Conservation (phyloP, 768 basidiomycete genomes). For the Pleurotus platypus region DNA sequence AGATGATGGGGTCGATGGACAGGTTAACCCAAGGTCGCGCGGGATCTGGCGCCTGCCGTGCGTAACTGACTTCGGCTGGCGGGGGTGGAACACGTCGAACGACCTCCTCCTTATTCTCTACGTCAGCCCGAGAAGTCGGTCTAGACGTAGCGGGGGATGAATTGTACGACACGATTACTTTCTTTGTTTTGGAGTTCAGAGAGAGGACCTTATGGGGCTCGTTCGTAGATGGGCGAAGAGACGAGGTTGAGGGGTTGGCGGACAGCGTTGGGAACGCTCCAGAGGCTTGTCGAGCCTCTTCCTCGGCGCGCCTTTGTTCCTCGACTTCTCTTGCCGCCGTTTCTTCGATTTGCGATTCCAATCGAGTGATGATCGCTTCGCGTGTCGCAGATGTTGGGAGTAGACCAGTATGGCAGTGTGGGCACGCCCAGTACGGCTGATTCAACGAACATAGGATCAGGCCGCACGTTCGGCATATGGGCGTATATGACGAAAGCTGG, state of each 20-base stretch:
- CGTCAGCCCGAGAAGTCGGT: constrained; percentile 27
- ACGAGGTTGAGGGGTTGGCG: constrained; percentile 6
- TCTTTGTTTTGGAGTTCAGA: constrained; percentile 46
- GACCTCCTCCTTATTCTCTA: constrained; percentile 27
- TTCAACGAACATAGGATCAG: constrained; percentile 62
- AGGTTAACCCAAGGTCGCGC: constrained; percentile 43
- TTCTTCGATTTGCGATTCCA: constrained; percentile 41
- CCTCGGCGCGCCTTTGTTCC: constrained; percentile 40
- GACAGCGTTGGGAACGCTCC: constrained; percentile 63
- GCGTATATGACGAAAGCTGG: constrained; percentile 49
- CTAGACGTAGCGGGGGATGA: constrained; percentile 34
- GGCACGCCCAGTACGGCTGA: constrained; percentile 50
- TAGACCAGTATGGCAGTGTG: constrained; percentile 38
- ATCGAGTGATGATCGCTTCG: constrained; percentile 31
- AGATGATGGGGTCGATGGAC: constrained; percentile 26
- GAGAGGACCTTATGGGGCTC: constrained; percentile 60
- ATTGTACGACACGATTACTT: constrained; percentile 48
- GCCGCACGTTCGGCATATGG: constrained; percentile 56
- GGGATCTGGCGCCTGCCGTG: constrained; percentile 21
- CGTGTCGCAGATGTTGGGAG: constrained; percentile 33
- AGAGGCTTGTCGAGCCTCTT: constrained; percentile 44
- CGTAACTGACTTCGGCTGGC: constrained; percentile 30
- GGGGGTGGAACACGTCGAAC: constrained; percentile 37
- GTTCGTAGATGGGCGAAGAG: constrained; percentile 19
- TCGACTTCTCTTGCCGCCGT: constrained; percentile 45